Base-by-base conservation (phyloP, 2,329 filamentous ascomycete species). In the Pseudocercospora ulei region DNA sequence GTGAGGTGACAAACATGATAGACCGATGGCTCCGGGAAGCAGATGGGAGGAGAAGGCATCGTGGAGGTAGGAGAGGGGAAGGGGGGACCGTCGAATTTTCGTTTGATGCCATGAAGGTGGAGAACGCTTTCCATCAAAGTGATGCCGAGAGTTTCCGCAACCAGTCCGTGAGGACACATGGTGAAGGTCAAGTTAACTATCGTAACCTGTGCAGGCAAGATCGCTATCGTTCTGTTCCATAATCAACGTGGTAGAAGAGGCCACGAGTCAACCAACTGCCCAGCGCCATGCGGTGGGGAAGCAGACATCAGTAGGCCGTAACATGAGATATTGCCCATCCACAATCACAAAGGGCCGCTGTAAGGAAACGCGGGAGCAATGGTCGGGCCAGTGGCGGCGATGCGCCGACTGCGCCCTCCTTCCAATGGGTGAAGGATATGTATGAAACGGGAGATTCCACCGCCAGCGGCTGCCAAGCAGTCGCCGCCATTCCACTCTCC, bases 201-300 rank as follows among this genome's bases (percentile, higher is more conserved):
- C 24, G 25, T 12, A 33, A 18, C 22, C 18, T 20, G 19, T n/a
- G n/a, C n/a, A n/a, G n/a, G n/a, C n/a, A n/a, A n/a, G n/a, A n/a
- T n/a, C n/a, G n/a, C n/a, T n/a, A n/a, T n/a, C n/a, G n/a, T n/a
- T n/a, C n/a, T n/a, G n/a, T n/a, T n/a, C n/a, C n/a, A n/a, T n/a
- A n/a, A n/a, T n/a, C n/a, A n/a, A n/a, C n/a, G n/a, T n/a, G n/a
- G n/a, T n/a, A n/a, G 35, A 27, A 47, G 46, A 51, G 54, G 64
- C 65, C 65, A 68, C 67, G 67, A 69, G 67, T 70, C 67, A 64
- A 69, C 53, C 49, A 40, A 54, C 48, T 65, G 63, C 61, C 49
- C 26, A 34, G 36, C 36, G 14, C 14, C 11, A 31, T 19, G 8
- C 38, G 26, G 46, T 35, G 22, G 46, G 48, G 46, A 31, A 59